Evolutionary conservation across 1,139 yeast genomes (phyloP).

Genomic region (Hyphopichia pseudoburtonii): DNA sequence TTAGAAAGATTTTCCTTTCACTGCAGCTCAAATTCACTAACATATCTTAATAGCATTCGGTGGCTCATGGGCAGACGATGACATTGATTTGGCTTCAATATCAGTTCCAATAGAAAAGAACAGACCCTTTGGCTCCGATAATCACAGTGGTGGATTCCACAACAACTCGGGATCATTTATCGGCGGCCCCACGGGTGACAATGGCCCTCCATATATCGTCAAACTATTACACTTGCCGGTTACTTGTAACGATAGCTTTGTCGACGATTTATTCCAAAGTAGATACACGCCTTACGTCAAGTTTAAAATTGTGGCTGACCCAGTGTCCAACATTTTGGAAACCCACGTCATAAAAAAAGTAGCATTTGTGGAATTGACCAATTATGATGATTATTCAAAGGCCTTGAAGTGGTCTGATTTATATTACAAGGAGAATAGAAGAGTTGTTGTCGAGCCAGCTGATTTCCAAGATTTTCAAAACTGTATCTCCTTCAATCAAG

Average conservation of each 20-base stretch:
- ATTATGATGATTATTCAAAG: constrained; percentile 46
- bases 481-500: constrained; percentile 42
- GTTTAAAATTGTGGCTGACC: constrained; percentile 45
- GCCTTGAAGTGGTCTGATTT: constrained; percentile 48
- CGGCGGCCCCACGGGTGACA: constrained; percentile 15
- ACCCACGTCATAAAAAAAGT: constrained; percentile 47
- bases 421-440: constrained; percentile 39
- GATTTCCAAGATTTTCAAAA: constrained; percentile 49
- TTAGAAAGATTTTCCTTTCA: no score
- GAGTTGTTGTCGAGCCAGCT: constrained; percentile 45
- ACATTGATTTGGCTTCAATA: constrained; percentile 65
- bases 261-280: constrained; percentile 44
- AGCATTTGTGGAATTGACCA: constrained; percentile 60
- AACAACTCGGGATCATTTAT: constrained; percentile 7
- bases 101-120: constrained; percentile 52
- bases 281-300: constrained; percentile 41
- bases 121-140: constrained; percentile 15
- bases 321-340: constrained; percentile 40
- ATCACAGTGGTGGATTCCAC: constrained; percentile 7
- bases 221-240: constrained; percentile 53
- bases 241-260: constrained; percentile 35
- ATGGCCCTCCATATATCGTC: constrained; percentile 58
- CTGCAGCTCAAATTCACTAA: constrained; percentile 15
- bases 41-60: constrained; percentile 37
- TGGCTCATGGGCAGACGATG: constrained; percentile 79